Evolutionary conservation across 495 filamentous ascomycete species (phyloP).

Genomic region (Trichoderma virens): DNA sequence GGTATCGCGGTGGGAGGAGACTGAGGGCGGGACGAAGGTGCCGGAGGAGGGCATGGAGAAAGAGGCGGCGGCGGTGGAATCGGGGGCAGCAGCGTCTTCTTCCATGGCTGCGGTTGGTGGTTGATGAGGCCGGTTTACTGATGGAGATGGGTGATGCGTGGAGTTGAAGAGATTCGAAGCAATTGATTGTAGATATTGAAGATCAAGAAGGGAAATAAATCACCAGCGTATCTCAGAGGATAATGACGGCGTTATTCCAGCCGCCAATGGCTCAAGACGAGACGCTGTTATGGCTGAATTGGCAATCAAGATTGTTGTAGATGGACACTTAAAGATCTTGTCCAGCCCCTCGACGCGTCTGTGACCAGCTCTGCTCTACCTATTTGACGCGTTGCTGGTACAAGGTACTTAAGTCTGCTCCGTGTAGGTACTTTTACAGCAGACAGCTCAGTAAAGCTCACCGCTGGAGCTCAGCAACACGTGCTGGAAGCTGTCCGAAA

Average conservation of each 20-base stretch:
- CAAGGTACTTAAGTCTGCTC: neutral
- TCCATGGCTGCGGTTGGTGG: slow-evolving; percentile 21
- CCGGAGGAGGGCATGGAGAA: slow-evolving; percentile 44
- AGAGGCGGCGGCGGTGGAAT: slow-evolving; percentile 44
- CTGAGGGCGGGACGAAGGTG: slow-evolving; percentile 74
- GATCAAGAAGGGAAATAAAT: neutral
- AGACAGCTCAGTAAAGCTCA: neutral
- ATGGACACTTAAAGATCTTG: neutral
- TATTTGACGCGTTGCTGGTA: neutral
- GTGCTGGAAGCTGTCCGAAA: neutral
- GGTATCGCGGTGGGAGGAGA: slow-evolving; percentile 41
- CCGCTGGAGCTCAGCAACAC: neutral
- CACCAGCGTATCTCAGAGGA: neutral
- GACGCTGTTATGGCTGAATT: neutral
- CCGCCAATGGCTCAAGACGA: neutral
- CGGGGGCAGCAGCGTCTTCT: slow-evolving; percentile 38
- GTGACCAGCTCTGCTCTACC: too few species aligned
- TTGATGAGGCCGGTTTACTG: neutral
- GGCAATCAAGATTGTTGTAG: neutral
- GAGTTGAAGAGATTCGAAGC: neutral
- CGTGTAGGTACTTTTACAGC: neutral
- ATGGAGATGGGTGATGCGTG: neutral
- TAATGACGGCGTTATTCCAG: neutral
- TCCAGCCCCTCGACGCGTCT: slow-evolving; percentile 13
- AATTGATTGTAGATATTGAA: neutral